Conservation (phyloP, 345 rosid species). For the Mangifera indica region DNA sequence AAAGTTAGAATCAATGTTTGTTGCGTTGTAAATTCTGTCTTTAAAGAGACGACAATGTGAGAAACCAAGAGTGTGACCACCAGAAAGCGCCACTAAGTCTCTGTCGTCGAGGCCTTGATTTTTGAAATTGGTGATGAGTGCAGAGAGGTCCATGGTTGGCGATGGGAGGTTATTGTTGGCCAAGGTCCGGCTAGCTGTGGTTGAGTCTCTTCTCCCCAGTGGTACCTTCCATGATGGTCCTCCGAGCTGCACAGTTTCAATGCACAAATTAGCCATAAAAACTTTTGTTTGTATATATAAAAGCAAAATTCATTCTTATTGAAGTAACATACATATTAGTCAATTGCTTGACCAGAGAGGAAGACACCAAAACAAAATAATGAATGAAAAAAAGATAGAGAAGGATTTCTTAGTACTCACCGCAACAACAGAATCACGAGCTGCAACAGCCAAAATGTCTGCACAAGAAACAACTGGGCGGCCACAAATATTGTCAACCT, state of each 20-base stretch:
- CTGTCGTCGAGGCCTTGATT: slow-evolving; percentile 37
- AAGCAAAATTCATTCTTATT: too few species aligned
- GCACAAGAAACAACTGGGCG: slow-evolving; percentile 56
- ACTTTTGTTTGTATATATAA: too few species aligned
- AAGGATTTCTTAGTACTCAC: slow-evolving; percentile 17
- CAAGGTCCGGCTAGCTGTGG: slow-evolving; percentile 23
- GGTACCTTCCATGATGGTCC: slow-evolving; percentile 43
- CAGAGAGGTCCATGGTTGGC: slow-evolving; percentile 36
- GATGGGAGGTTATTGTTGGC: slow-evolving; percentile 35
- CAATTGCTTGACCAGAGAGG: not conserved
- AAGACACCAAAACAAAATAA: too few species aligned
- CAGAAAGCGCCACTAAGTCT: slow-evolving; percentile 54
- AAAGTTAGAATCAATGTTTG: slow-evolving; percentile 35
- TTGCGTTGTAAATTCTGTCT: slow-evolving; percentile 31
- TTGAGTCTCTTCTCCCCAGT: slow-evolving; percentile 49
- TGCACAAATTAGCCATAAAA: not conserved
- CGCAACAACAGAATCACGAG: too few species aligned
- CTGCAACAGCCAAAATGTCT: slow-evolving; percentile 52
- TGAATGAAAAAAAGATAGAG: not conserved
- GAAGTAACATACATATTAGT: not conserved
- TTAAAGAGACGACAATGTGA: slow-evolving; percentile 31
- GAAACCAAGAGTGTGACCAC: slow-evolving; percentile 55
- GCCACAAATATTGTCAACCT: slow-evolving; percentile 49
- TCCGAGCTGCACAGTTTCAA: slow-evolving; percentile 35
- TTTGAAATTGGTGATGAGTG: slow-evolving; percentile 34